Evolutionary conservation across 306 rosid species (phyloP).

Genomic region (Malus orientalis): DNA sequence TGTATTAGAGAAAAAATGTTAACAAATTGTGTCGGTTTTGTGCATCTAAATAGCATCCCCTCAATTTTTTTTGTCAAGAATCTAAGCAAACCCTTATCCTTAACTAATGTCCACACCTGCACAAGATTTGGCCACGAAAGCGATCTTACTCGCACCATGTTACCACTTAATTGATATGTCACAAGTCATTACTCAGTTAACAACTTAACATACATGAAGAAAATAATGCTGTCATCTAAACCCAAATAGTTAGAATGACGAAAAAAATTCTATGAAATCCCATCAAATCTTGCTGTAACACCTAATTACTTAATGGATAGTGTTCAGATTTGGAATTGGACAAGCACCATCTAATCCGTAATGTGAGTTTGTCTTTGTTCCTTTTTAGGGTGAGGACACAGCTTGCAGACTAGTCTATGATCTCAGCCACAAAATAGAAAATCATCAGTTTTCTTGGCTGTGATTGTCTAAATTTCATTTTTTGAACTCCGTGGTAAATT

Average conservation of each 20-base stretch:
- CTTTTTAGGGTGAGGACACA: constrained; percentile 5
- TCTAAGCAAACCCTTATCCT: background rate
- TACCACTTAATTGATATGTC: background rate
- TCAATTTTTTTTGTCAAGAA: background rate
- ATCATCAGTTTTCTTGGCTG: too few species aligned
- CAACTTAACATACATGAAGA: background rate
- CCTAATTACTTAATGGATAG: background rate
- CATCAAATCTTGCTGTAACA: background rate
- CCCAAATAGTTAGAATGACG: background rate
- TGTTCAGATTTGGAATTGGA: background rate
- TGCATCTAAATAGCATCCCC: too few species aligned
- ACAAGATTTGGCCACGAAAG: constrained; percentile 2
- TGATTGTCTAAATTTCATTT: background rate
- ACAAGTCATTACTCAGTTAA: background rate
- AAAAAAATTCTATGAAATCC: background rate
- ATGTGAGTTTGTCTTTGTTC: constrained; percentile 11
- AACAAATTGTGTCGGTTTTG: too few species aligned
- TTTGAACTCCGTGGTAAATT: background rate
- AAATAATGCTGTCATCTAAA: background rate
- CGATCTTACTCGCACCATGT: constrained; percentile 2
- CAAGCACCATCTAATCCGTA: background rate
- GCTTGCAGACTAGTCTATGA: constrained; percentile 4
- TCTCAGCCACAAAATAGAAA: constrained; percentile 27
- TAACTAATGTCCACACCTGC: background rate
- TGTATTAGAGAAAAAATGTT: too few species aligned